Base-by-base conservation (phyloP, 495 filamentous ascomycete species). In the Aspergillus steynii region DNA sequence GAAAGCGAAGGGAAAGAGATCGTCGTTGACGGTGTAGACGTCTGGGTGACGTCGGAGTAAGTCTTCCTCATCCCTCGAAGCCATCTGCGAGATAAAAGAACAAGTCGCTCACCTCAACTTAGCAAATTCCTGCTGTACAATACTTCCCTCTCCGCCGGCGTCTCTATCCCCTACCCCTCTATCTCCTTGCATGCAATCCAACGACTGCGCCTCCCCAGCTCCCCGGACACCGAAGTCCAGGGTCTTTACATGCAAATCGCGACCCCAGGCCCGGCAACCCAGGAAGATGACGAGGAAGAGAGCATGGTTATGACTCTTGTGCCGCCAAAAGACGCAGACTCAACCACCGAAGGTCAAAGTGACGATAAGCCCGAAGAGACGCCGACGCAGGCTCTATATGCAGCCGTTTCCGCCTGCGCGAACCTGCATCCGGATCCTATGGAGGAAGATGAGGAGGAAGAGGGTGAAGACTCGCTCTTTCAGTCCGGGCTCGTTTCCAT, bases 171-270 rank as follows among this genome's bases (percentile, higher is more conserved):
- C 14, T 99, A 97, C 79, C 92, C 90, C 4, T 76, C 86, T 34
- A 92, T 99, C 69, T 90, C 88, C 31, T 86, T 98, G 9, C 95
- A 99, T 74, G 95, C 93, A 8, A 85, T 93, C 72, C 89, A 93
- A 72, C 83, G 83, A 57, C 76, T 80, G n/a, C 71, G 66, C 50
- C 73, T 83, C 61, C 77, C 74, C 9, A 64, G 69, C 51, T 66
- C 69, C 20, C 55, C 73, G 4, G 59, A 74, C 12, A 51, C 73
- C 57, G 78, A 83, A 71, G 72, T 81, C 32, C 81, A 84, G 68
- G 85, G 86, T 4, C 83, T 97, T 5, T 94, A 92, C 75, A 89
- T 96, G 82, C 88, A 95, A 68, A 81, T 96, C 27, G 85, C 87
- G 27, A 82, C 86, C 20, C 80, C 84, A 3, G 75, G 73, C 32